phyloP scores from a whole-genome alignment of 2,329 filamentous ascomycete species.

The Sordariomycetes sp. region DNA sequence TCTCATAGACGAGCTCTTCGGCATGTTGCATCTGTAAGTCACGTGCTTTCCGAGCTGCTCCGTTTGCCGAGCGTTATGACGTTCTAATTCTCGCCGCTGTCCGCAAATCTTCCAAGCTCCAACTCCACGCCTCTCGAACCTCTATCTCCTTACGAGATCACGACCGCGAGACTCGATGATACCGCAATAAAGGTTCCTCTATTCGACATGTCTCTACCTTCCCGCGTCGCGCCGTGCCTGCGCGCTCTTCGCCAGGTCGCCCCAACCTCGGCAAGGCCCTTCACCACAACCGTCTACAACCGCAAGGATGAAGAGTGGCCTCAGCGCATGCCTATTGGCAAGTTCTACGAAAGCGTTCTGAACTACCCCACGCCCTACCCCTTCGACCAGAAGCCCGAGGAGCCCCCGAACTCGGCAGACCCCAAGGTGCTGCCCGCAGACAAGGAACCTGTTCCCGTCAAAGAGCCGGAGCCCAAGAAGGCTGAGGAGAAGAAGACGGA shows the following conservation, averaged over 20 bases:
- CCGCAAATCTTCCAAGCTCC: too few species aligned
- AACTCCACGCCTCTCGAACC: too few species aligned
- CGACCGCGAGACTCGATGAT: too few species aligned
- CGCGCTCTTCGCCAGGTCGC: conserved; percentile 14
- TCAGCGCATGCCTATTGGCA: conserved; percentile 38
- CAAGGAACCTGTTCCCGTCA: conserved; percentile 7
- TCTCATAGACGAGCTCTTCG: too few species aligned
- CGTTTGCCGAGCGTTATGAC: too few species aligned
- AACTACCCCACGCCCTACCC: conserved; percentile 31
- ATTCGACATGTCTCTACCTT: conserved; percentile 21
- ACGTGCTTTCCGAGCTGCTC: too few species aligned
- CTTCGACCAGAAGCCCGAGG: conserved; percentile 29
- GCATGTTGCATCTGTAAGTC: too few species aligned
- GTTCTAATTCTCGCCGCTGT: too few species aligned
- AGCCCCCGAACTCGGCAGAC: conserved; percentile 29
- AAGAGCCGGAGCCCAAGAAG: neutral
- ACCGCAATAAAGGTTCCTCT: too few species aligned
- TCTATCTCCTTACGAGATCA: neutral
- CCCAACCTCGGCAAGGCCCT: conserved; percentile 12
- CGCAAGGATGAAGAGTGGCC: conserved; percentile 19
- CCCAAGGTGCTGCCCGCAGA: conserved; percentile 9
- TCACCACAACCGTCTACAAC: conserved; percentile 14
- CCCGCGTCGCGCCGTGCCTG: conserved; percentile 19
- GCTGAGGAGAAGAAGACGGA: conserved; percentile 6
- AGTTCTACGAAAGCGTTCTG: conserved; percentile 51